Conservation (phyloP, 805 yeast species). For the Blastobotrys robertii region DNA sequence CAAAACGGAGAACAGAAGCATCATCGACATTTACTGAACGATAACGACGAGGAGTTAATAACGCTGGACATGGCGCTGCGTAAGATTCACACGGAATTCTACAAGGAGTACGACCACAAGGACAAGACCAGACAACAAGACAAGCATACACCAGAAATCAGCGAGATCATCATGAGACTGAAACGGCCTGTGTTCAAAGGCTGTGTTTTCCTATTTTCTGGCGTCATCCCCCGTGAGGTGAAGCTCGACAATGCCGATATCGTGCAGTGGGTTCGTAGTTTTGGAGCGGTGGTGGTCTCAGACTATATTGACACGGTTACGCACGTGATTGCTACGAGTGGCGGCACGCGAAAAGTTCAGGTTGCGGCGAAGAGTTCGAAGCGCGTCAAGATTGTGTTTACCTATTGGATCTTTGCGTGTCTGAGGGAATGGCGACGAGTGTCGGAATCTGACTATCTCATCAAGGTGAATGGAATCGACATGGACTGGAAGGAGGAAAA, state of each 20-base stretch:
- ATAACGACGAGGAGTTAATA: conserved; percentile 71
- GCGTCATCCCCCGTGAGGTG: conserved; percentile 80
- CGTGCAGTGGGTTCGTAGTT: conserved; percentile 83
- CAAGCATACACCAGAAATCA: conserved; percentile 22
- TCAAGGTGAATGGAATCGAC: conserved; percentile 34
- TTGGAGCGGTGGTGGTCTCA: conserved; percentile 77
- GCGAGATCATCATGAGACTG: conserved; percentile 47
- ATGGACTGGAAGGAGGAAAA: conserved; percentile 32
- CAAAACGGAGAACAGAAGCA: conserved; percentile 6
- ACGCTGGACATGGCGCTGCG: conserved; percentile 53
- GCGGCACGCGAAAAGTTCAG: conserved; percentile 76
- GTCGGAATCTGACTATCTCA: conserved; percentile 48
- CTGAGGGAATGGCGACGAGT: conserved; percentile 67
- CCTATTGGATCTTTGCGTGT: conserved; percentile 88
- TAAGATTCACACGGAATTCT: conserved; percentile 60
- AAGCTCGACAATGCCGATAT: conserved; percentile 69
- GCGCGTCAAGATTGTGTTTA: conserved; percentile 64
- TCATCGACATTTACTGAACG: conserved; percentile 46
- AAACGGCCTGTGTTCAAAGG: conserved; percentile 60
- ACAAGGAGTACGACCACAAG: conserved; percentile 34
- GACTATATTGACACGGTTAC: conserved; percentile 69
- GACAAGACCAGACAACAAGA: conserved; percentile 1
- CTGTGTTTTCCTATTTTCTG: conserved; percentile 68
- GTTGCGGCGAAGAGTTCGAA: conserved; percentile 54
- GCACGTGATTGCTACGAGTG: conserved; percentile 75